Evolutionary conservation across 768 basidiomycete genomes (phyloP).

Genomic region (Agrocybe pediades): DNA sequence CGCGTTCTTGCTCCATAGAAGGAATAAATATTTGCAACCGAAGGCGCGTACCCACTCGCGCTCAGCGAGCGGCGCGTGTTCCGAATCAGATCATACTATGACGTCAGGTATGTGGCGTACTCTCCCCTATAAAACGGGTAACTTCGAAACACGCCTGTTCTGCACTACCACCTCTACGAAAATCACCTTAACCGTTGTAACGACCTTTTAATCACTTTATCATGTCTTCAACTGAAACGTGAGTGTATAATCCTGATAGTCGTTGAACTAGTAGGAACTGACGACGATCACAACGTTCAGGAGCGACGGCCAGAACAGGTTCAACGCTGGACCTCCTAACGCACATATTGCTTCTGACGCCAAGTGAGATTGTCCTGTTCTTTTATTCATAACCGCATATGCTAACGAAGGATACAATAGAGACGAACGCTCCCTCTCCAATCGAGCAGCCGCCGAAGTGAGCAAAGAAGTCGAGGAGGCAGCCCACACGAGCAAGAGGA

Average conservation of each 20-base stretch:
- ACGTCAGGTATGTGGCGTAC: not conserved
- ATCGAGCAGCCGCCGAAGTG: constrained; percentile 35
- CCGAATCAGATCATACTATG: not conserved
- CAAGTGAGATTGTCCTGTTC: constrained; percentile 4
- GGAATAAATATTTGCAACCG: too few relatives aligned
- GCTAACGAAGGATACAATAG: constrained; percentile 22
- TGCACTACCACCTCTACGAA: not conserved
- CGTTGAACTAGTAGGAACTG: not conserved
- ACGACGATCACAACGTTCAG: not conserved
- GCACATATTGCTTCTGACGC: constrained; percentile 15
- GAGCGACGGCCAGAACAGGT: not conserved
- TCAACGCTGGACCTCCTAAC: constrained; percentile 11
- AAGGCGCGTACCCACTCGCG: too few relatives aligned
- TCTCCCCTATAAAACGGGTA: not conserved
- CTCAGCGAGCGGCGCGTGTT: too few relatives aligned
- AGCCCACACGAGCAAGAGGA: constrained; percentile 34
- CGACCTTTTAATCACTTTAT: not conserved
- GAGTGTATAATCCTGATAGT: not conserved
- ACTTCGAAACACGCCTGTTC: not conserved
- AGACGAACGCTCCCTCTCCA: constrained; percentile 43
- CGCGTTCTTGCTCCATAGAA: too few relatives aligned
- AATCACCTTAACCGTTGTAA: too few relatives aligned
- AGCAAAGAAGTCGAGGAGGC: constrained; percentile 29
- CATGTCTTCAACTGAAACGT: not conserved
- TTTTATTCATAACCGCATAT: not conserved